phyloP scores from a whole-genome alignment of 1,284 basidiomycete genomes.

The Stygiomarasmius scandens region DNA sequence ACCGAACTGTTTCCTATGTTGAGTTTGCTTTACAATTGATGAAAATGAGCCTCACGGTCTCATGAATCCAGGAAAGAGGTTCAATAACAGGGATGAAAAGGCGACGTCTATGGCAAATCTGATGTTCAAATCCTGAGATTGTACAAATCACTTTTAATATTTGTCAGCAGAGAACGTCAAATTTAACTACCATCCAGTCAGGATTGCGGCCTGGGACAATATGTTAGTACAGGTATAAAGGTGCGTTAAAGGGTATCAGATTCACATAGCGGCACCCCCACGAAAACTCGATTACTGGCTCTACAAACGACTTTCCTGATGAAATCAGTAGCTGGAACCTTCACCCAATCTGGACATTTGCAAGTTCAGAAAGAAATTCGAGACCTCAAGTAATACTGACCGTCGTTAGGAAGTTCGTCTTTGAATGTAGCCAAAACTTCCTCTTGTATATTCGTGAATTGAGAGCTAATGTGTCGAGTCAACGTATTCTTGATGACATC shows the following conservation, averaged over 20 bases:
- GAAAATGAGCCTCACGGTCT: constrained; percentile 31
- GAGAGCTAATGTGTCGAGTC: constrained; percentile 32
- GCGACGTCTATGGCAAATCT: constrained; percentile 40
- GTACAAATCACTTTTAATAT: constrained; percentile 27
- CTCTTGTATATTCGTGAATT: constrained; percentile 34
- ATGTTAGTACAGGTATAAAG: neutral
- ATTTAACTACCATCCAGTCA: constrained; percentile 33
- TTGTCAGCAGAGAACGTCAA: constrained; percentile 28
- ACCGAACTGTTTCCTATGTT: constrained; percentile 27
- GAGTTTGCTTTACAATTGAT: constrained; percentile 8
- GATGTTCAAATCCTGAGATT: constrained; percentile 31
- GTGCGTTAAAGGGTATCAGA: neutral
- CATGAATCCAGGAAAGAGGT: constrained; percentile 35
- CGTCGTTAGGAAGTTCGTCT: constrained; percentile 24
- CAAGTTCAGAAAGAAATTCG: neutral
- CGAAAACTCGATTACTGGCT: constrained; percentile 39
- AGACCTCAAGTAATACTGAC: neutral
- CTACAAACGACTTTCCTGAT: constrained; percentile 34
- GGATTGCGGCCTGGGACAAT: constrained; percentile 34
- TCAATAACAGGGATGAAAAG: constrained; percentile 28
- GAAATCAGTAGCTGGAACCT: constrained; percentile 30
- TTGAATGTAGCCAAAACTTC: constrained; percentile 36
- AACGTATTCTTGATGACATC: constrained; percentile 32
- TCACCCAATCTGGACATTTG: constrained; percentile 40
- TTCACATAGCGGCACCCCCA: constrained; percentile 43